Evolutionary conservation across 495 filamentous ascomycete species (phyloP), one percentile per base, ranked within the genome.

Genomic region (Bacidia gigantensis): DNA sequence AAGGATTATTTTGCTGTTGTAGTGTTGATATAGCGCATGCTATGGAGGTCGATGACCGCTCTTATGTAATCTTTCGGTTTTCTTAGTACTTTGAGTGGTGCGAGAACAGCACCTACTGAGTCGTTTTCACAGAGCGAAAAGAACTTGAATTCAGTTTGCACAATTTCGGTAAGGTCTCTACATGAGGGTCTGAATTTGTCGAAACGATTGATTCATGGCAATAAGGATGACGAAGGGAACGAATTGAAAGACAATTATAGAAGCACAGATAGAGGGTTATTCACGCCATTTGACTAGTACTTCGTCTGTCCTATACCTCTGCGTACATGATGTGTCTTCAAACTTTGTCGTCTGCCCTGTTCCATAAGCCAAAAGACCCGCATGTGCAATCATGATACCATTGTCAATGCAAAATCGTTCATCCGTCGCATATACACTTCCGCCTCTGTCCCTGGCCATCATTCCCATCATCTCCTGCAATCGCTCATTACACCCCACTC

Each of bases 361-460:
- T 65, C 76, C 69, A 61, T 83, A 94, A 7, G 87, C 88, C 56
- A 95, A 62, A 59, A 98, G 67, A 23, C 92, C 92, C 10, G 92
- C 92, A 69, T 98, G 92, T 11, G 92, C 92, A 70, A 98, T 98
- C 92, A 98, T 98, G 53, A 98, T 96, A 41, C 92, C 93, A 62
- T 98, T 98, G 69, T 98, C 93, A 56, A 98, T 98, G 62, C 92
- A 97, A 67, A 94, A 97, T 43, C 92, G 78, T 68, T 97, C 89
- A 66, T 97, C 90, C 0, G 90, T 98, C 9, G 89, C 89, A 70
- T 83, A 96, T 18, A 96, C 86, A 64, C 78, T 87, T 0, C 92
- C 92, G 17, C 88, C 86, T 29, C 93, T 73, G 64, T 94, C 88
- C 38, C 72, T 71, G n/a, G 89, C 92, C 92, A 98, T 98, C 9